Percentiles rank a stretch among this genome's conserved stretches.
Conservation (phyloP, 352 stramenopile species). For the Pythium rhizo-oryzae region DNA sequence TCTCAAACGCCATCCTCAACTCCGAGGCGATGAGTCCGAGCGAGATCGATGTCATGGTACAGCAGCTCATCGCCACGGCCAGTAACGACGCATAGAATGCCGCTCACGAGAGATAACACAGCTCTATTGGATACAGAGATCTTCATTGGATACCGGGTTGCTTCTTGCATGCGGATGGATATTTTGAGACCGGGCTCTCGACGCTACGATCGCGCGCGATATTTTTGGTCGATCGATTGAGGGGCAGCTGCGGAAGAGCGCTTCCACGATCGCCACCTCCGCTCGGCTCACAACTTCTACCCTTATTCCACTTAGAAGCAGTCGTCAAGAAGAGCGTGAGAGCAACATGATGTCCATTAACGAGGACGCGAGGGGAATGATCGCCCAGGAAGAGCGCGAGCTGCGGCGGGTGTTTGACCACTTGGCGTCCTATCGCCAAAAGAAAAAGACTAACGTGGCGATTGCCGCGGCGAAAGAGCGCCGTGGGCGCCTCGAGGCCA, state of each 20-base stretch:
- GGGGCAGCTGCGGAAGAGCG: no score
- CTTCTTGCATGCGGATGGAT: neutral
- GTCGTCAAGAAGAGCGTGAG: neutral
- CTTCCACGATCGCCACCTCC: no score
- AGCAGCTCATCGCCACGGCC: constrained; percentile 62
- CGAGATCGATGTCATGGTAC: constrained; percentile 81
- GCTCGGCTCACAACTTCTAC: neutral
- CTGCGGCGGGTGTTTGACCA: constrained; percentile 94
- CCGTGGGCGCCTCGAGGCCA: constrained; percentile 59
- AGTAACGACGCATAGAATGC: constrained; percentile 32
- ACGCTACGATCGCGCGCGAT: neutral
- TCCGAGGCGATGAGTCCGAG: constrained; percentile 84
- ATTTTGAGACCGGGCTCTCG: constrained; percentile 2
- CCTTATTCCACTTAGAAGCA: neutral
- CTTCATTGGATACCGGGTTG: no score
- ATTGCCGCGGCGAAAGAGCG: constrained; percentile 58
- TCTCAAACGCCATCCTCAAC: constrained; percentile 89
- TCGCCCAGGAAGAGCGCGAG: constrained; percentile 94
- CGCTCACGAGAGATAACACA: neutral
- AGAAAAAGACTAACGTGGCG: constrained; percentile 66
- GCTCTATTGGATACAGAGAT: neutral
- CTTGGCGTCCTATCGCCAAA: constrained; percentile 90
- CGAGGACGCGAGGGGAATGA: constrained; percentile 87
- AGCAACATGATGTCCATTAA: constrained; percentile 71
- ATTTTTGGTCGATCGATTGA: neutral